These are phyloP conservation scores for Floccularia luteovirens DNA, from an alignment of 768 basidiomycete genomes.

Conservation along the genomic window DNA sequence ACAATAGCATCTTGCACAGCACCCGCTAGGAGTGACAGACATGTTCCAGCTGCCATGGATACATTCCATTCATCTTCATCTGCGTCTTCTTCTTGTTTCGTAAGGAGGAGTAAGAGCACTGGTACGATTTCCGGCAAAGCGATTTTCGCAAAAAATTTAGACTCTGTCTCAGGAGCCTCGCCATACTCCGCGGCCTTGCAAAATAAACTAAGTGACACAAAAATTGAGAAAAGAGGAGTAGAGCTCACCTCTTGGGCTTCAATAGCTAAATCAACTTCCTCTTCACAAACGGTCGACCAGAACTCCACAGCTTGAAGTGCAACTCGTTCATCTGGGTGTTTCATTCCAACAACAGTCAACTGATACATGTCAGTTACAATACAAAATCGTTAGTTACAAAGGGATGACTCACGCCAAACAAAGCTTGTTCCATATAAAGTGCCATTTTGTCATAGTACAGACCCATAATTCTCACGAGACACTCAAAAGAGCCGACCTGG, in stretches of 20 bases:
- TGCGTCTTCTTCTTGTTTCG: constrained; percentile 92
- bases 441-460: constrained; percentile 99
- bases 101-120: constrained; percentile 81
- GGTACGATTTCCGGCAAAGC: constrained; percentile 94
- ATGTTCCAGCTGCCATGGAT: constrained; percentile 94
- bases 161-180: constrained; percentile 78
- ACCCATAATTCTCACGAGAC: constrained; percentile 93
- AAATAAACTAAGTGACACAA: constrained; percentile 6
- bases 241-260: constrained; percentile 80
- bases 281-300: constrained; percentile 99
- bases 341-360: constrained; percentile 98
- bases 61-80: constrained; percentile 99
- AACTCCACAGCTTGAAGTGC: constrained; percentile 97
- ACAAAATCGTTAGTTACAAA: constrained; percentile 10
- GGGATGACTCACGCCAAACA: constrained; percentile 76
- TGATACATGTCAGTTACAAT: constrained; percentile 22
- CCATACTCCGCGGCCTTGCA: constrained; percentile 82
- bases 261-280: constrained; percentile 87
- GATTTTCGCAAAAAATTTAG: constrained; percentile 88
- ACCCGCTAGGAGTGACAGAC: constrained; percentile 80
- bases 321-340: constrained; percentile 83
- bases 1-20: constrained; percentile 91
- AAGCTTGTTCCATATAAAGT: constrained; percentile 97
- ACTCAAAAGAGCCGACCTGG: constrained; percentile 95
- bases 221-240: background rate